Evolutionary conservation across 805 yeast genomes (phyloP), one percentile per base, ranked within the genome.

Genomic region (Kodamaea leandrae): DNA sequence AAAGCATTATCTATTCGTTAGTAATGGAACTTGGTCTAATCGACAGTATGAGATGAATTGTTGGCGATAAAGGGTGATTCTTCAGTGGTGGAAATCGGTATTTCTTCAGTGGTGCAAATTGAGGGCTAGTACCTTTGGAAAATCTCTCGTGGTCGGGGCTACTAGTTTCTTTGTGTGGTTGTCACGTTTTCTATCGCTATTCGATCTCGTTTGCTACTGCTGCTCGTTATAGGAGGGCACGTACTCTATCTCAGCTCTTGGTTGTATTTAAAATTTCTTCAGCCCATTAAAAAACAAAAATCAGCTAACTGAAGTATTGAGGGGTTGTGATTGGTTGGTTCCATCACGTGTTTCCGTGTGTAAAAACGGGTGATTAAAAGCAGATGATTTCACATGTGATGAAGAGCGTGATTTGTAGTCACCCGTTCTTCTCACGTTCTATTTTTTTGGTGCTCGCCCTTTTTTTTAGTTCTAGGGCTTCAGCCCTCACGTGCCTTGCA

Each of bases 1-100:
- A 61, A 53, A 66, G 64, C 71, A 45, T 47, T 47, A 20, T 21
- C 24, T 32, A 23, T 32, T 16, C 6, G n/a, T n/a, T n/a, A n/a
- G n/a, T n/a, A n/a, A n/a, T n/a, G n/a, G n/a, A n/a, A n/a, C n/a
- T n/a, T n/a, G n/a, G n/a, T n/a, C 32, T 27, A 17, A 5, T 10
- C 5, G 32, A 14, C 15, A 27, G 32, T 27, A 27, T 25, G 14
- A n/a, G 14, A 9, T n/a, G 28, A 6, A n/a, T n/a, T n/a, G n/a
- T n/a, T n/a, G n/a, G n/a, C n/a, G n/a, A n/a, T n/a, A n/a, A n/a
- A n/a, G n/a, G n/a, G n/a, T n/a, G n/a, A n/a, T n/a, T n/a, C n/a
- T n/a, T n/a, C n/a, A n/a, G n/a, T n/a, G n/a, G n/a, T n/a, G n/a
- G n/a, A n/a, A n/a, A n/a, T n/a, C n/a, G n/a, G n/a, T n/a, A n/a